A percentile compares a stretch with the other conserved stretches of the same genome.
phyloP scores from a whole-genome alignment of 108 stramenopile genomes.

The Bacterosira constricta region DNA sequence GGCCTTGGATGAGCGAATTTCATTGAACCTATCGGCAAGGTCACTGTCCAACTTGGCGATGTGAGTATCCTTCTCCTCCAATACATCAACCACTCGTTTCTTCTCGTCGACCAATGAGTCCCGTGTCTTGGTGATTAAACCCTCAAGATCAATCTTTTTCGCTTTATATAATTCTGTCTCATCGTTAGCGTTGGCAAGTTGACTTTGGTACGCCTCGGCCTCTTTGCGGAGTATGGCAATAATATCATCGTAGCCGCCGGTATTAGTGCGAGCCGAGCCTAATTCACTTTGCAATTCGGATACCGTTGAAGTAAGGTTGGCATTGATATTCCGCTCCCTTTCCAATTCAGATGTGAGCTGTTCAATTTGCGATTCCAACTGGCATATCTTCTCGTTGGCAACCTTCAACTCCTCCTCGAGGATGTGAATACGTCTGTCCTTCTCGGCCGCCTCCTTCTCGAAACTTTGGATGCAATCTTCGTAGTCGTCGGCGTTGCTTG shows the following conservation, averaged over 20 bases:
- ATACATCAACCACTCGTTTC: neutral
- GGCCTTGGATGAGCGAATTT: constrained; percentile 3
- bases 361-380: constrained; percentile 32
- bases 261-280: constrained; percentile 7
- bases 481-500: constrained; percentile 10
- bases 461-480: constrained; percentile 21
- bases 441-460: constrained; percentile 32
- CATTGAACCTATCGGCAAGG: constrained; percentile 19
- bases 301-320: constrained; percentile 1
- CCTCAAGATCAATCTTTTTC: constrained; percentile 13
- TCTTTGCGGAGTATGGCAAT: constrained; percentile 21
- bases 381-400: constrained; percentile 8
- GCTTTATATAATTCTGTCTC: constrained; percentile 6
- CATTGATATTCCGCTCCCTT: constrained; percentile 17
- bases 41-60: constrained; percentile 35
- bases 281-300: constrained; percentile 12
- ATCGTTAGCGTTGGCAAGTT: constrained; percentile 5
- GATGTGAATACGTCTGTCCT: constrained; percentile 13
- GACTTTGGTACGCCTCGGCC: constrained; percentile 5
- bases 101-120: constrained; percentile 10
- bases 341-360: constrained; percentile 22
- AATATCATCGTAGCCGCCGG: constrained; percentile 11
- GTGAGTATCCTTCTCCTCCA: constrained; percentile 24
- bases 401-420: constrained; percentile 17
- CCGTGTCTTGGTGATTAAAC: constrained; percentile 10